Evolutionary conservation across 345 rosid genomes (phyloP), one percentile per base, ranked within the genome.

Genomic region (Sapria himalayana): DNA sequence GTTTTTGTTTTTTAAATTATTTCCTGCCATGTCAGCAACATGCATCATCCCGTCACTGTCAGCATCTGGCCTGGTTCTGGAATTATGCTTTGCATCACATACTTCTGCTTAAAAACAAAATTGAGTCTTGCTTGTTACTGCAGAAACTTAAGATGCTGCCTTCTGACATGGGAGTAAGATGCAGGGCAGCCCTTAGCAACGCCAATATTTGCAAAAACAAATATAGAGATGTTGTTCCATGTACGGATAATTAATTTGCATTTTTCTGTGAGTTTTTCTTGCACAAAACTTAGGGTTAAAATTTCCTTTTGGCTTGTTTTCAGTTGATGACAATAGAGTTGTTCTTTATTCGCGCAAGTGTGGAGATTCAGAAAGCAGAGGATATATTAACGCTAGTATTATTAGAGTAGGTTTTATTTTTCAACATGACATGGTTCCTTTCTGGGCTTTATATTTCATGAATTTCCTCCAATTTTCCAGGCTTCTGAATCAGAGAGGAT

Each of bases 301-400:
- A 14, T 37, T 17, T 7, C 7, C 36, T 6, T 31, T 14, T 11
- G 41, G 12, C 19, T 51, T 54, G 35, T 36, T 40, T 63, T 37
- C 63, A 76, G 98, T 70, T 60, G 94, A 89, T 56, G 39, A 64
- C 22, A 74, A 69, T 15, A 67, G 93, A 65, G 52, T 82, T 69
- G 63, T 89, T 58, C 70, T 82, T 25, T 45, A 62, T 56, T 62
- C 77, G 5, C 66, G 80, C 44, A 76, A 76, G 62, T 89, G 74
- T 49, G 40, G 69, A 44, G 61, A 75, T 54, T 43, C 75, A 22
- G 50, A 76, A 46, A 78, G 85, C 3, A 47, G 38, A 46, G 98
- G 91, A 23, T 89, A 82, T 46, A 73, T 82, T 42, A 89, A 89
- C 52, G 94, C 93, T 0, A 89, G 94, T 75, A 54, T 74, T 33